Percentiles rank a stretch among this genome's conserved stretches.
phyloP scores from a whole-genome alignment of 1,284 basidiomycete genomes.

The Moesziomyces sp. region DNA sequence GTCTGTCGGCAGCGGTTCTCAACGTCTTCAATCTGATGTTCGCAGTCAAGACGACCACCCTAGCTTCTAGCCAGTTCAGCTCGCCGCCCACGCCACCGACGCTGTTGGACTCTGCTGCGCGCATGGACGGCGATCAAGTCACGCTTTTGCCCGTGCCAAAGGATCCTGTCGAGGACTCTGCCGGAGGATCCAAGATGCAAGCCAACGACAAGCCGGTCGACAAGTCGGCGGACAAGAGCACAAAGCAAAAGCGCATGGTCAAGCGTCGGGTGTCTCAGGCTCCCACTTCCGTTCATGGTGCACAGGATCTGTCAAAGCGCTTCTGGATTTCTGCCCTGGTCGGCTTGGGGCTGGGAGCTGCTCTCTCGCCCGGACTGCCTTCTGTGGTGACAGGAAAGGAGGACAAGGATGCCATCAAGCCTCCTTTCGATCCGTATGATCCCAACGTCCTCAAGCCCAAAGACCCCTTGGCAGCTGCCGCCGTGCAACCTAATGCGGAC shows the following conservation, averaged over 20 bases:
- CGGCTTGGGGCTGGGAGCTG: constrained; percentile 7
- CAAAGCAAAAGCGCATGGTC: constrained; percentile 1
- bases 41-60: constrained; percentile 29
- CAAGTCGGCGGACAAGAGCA: no score
- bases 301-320: constrained; percentile 6
- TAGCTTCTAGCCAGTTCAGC: constrained; percentile 24
- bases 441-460: constrained; percentile 27
- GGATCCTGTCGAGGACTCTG: background rate
- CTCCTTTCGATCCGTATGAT: constrained; percentile 44
- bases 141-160: constrained; percentile 15
- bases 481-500: constrained; percentile 4
- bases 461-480: constrained; percentile 18
- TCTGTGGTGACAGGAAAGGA: constrained; percentile 1
- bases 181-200: no score
- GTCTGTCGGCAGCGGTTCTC: constrained; percentile 12
- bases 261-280: constrained; percentile 4
- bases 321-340: background rate
- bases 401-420: background rate
- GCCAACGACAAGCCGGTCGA: no score
- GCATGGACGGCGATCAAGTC: constrained; percentile 20
- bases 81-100: constrained; percentile 36
- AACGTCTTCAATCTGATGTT: constrained; percentile 36
- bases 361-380: constrained; percentile 8
- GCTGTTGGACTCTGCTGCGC: constrained; percentile 25
- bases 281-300: background rate